phyloP scores from a whole-genome alignment of 495 filamentous ascomycete genomes.

The Podospora pseudocomata region DNA sequence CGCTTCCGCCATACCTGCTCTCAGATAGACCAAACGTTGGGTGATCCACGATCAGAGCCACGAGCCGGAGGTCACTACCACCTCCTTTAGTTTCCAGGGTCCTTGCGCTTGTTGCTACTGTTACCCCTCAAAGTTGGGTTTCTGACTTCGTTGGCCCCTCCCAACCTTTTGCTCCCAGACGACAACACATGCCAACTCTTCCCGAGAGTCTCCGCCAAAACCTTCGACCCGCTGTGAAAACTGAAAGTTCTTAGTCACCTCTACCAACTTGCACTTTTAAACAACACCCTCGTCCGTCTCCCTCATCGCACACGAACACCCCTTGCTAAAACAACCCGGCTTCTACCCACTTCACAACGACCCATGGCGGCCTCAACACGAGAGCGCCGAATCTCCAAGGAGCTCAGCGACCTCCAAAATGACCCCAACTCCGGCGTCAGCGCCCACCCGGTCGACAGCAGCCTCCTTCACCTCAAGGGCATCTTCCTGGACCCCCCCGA shows the following conservation, averaged over 20 bases:
- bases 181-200: background rate
- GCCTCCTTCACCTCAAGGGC: conserved; percentile 81
- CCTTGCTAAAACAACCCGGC: background rate
- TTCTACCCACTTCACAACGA: background rate
- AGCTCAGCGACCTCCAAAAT: conserved; percentile 78
- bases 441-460: conserved; percentile 60
- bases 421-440: conserved; percentile 71
- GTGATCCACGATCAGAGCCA: background rate
- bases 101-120: background rate
- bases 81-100: background rate
- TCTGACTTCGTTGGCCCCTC: background rate
- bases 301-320: background rate
- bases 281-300: background rate
- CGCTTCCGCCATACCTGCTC: background rate
- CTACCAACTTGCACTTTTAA: background rate
- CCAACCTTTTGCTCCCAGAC: background rate
- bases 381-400: conserved; percentile 81
- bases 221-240: background rate
- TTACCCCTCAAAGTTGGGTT: conserved; percentile 5
- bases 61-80: background rate
- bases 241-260: background rate
- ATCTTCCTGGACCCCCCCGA: conserved; percentile 84
- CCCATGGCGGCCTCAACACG: conserved; percentile 75
- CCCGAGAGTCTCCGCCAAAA: background rate
- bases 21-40: background rate